Evolutionary conservation across 2,329 filamentous ascomycete species (phyloP), one percentile per base, ranked within the genome.

Genomic region (Chalaropsis thielavioides): DNA sequence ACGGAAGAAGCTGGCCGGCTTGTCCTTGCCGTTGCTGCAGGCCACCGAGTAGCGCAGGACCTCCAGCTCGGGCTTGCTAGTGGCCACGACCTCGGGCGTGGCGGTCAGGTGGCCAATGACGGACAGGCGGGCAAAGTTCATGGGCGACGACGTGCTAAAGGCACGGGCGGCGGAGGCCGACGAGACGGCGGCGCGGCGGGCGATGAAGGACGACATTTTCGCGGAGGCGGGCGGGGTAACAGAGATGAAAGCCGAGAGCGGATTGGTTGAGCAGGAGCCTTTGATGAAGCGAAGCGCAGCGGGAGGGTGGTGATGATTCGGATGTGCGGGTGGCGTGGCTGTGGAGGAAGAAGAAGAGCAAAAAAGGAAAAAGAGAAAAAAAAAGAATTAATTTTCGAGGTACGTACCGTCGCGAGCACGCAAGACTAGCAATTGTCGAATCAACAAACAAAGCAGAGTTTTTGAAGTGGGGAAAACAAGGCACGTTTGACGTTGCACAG

Each of bases 61-160:
- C 69, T 95, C 88, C 4, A 43, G 7, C 68, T 81, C 81, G 66
- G 90, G 90, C 63, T 78, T 86, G 71, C 83, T 81, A 60, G 88
- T 89, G 67, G 84, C 75, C 44, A 82, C 80, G 69, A 91, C 72
- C 79, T 96, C 92, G 66, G 94, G 92, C 63, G 84, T 81, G 71
- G 85, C 83, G 68, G 83, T 90, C 62, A 99, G 84, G 75, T 91
- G 88, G 72, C 94, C 94, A 70, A 96, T 82, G 75, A 99, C 80
- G 72, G 85, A 88, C 79, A 99, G 88, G 76, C 86, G 88, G 70
- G 94, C 89, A 69, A 94, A 72, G 68, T 81, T 76, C 68, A 83
- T 81, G 61, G 82, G 75, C 49, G 84, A 77, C 56, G 87, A 85
- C 70, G 85, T 85, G 78, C 85, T 90, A 83, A 96, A 96, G 72